Conservation (phyloP, 169 alveolate genomes). For the Plasmodium adleri region DNA sequence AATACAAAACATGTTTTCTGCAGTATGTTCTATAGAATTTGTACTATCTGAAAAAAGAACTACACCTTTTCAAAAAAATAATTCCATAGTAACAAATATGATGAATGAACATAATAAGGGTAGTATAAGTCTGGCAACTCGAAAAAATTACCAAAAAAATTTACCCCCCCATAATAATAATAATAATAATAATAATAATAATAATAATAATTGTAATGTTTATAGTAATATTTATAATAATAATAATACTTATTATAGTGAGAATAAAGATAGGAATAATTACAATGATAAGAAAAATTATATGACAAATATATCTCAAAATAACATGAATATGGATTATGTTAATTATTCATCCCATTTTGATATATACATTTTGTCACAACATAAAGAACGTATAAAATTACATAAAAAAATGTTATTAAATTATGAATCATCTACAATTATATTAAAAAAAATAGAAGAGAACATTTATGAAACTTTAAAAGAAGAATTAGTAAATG, state of each 20-base stretch:
- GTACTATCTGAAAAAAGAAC: constrained; percentile 76
- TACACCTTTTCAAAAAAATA: constrained; percentile 27
- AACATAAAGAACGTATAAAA: constrained; percentile 47
- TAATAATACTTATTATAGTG: not conserved
- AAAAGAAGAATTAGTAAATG: constrained; percentile 68
- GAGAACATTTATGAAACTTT: constrained; percentile 68
- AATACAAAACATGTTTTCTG: constrained; percentile 95
- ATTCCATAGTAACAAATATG: constrained; percentile 7
- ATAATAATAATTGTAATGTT: too few relatives aligned
- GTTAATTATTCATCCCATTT: constrained; percentile 27
- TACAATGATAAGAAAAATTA: not conserved
- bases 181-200: not conserved
- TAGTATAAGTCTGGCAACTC: constrained; percentile 12
- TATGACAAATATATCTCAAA: not conserved
- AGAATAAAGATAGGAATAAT: not conserved
- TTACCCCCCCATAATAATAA: not conserved
- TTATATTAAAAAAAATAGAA: constrained; percentile 61
- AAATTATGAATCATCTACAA: constrained; percentile 51
- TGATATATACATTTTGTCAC: constrained; percentile 58
- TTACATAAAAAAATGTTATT: constrained; percentile 45
- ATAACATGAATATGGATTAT: not conserved
- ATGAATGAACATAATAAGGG: constrained; percentile 17
- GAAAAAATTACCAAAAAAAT: constrained; percentile 6
- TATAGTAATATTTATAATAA: too few relatives aligned
- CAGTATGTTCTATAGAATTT: constrained; percentile 89